Base-by-base conservation (phyloP, 1,284 basidiomycete species). In the Ceratobasidium sp. region DNA sequence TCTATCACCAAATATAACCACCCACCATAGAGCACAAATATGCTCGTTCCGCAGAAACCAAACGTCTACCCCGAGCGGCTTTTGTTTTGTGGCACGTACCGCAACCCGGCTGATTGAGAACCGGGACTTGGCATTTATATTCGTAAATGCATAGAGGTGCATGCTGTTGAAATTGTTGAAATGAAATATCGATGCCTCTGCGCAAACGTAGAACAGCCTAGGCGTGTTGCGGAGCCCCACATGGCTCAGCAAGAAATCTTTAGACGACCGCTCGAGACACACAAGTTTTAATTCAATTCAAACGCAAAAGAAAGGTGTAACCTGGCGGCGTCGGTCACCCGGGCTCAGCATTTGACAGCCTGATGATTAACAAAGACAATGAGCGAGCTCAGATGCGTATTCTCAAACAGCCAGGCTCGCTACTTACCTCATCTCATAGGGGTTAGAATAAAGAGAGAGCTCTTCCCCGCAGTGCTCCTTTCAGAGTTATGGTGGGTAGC, bases 141-240 rank as follows among this genome's bases (percentile, higher is more conserved):
- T 43, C 16, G 57, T 59, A 41, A 59, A 13, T 59, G 38, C 11
- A 59, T 30, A 23, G 38, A 59, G 21, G 21, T 59, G 18, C 57
- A 23, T 32, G 47, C 47, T 21, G 18, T 49, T 21, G 47, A 49
- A 49, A n/a, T n/a, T 16, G 8, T 38, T 38, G 55, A 58, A 58
- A 63, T 69, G 66, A 69, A 69, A 52, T n/a, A 58, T 35, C 35
- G 44, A 59, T 59, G 16, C 66, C 66, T 54, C 23, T 69, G 23
- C 44, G 66, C 54, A 43, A 43, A 35, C n/a, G 66, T 59, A 30
- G 57, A 43, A 55, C 54, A 54, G 38, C 52, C 52, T 47, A 47
- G 66, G 66, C 66, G 52, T 69, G 66, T 69, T 54, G 54, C 28
- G 66, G 66, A 54, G 66, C 66, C 30, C 66, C 66, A 47, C 21